Percentiles rank a stretch among this genome's conserved stretches.
Conservation (phyloP, 148 eudicot genomes). For the Talinum fruticosum region DNA sequence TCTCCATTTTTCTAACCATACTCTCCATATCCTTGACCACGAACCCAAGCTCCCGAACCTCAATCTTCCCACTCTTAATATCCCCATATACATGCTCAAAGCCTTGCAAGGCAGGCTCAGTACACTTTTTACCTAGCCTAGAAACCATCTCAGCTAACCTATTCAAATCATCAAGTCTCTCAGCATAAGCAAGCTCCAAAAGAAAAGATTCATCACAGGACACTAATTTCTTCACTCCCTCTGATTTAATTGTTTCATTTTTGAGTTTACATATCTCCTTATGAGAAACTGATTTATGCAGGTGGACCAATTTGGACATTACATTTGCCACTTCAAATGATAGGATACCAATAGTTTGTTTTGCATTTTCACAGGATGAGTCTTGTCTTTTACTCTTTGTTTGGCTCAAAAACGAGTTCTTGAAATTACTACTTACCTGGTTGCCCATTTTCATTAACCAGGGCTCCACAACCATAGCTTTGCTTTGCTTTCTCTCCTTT, state of each 20-base stretch:
- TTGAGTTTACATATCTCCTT: constrained; percentile 53
- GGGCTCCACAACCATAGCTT: constrained; percentile 79
- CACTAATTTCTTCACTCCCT: constrained; percentile 51
- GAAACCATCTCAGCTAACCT: constrained; percentile 61
- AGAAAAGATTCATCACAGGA: constrained; percentile 52
- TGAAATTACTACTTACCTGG: constrained; percentile 70
- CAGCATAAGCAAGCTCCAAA: constrained; percentile 52
- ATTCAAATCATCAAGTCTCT: constrained; percentile 72
- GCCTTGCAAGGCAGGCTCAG: constrained; percentile 55
- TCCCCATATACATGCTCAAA: constrained; percentile 87
- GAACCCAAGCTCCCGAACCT: constrained; percentile 54
- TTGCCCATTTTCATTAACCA: constrained; percentile 73
- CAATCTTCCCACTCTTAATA: constrained; percentile 48
- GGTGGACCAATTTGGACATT: constrained; percentile 74
- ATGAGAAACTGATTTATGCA: constrained; percentile 63
- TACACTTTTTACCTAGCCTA: constrained; percentile 76
- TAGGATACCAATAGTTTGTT: constrained; percentile 56
- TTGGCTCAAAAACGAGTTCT: constrained; percentile 35
- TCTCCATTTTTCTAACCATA: constrained; percentile 73
- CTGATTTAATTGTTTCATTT: constrained; percentile 50
- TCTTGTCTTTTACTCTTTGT: constrained; percentile 19
- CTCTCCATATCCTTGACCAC: constrained; percentile 82
- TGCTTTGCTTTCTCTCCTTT: background rate
- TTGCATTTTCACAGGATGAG: constrained; percentile 20
- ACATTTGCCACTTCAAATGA: constrained; percentile 89